A percentile compares a stretch with the other conserved stretches of the same genome.
phyloP scores from a whole-genome alignment of 768 basidiomycete species.

The Boletus insuetus region DNA sequence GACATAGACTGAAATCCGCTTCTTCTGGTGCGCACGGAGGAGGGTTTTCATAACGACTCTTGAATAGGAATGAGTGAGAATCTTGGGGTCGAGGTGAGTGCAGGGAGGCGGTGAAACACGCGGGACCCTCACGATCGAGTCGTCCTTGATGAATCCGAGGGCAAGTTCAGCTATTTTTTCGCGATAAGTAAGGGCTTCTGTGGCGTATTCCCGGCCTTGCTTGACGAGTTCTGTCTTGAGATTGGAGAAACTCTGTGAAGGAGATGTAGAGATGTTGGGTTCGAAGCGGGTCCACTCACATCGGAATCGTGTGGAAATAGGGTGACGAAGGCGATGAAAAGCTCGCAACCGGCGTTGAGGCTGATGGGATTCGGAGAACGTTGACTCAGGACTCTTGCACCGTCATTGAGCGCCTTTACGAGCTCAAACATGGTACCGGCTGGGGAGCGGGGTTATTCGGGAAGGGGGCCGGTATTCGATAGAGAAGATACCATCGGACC shows the following conservation, averaged over 20 bases:
- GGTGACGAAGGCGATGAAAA: constrained; percentile 89
- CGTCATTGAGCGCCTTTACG: constrained; percentile 76
- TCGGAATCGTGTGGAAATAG: constrained; percentile 78
- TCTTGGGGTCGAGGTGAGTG: constrained; percentile 45
- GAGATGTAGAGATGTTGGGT: constrained; percentile 6
- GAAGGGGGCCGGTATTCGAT: neutral
- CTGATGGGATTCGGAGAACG: constrained; percentile 77
- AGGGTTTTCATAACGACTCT: constrained; percentile 93
- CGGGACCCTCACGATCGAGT: constrained; percentile 65
- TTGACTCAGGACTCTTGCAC: constrained; percentile 59
- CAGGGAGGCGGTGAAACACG: constrained; percentile 13
- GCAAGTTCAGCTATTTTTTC: constrained; percentile 85
- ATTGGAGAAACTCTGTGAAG: constrained; percentile 69
- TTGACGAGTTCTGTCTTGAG: constrained; percentile 80
- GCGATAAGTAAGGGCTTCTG: constrained; percentile 80
- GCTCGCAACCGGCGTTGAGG: constrained; percentile 83
- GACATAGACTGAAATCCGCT: constrained; percentile 96
- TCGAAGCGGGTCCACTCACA: constrained; percentile 43
- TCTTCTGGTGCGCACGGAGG: constrained; percentile 83
- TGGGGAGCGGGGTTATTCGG: constrained; percentile 28
- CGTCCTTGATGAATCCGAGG: constrained; percentile 93
- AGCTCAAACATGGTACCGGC: constrained; percentile 95
- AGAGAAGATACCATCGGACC: constrained; percentile 65
- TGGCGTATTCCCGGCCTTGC: constrained; percentile 75
- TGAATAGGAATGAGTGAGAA: constrained; percentile 96